Evolutionary conservation across 768 basidiomycete genomes (phyloP), one percentile per base, ranked within the genome.

Genomic region (Naganishia onofrii): DNA sequence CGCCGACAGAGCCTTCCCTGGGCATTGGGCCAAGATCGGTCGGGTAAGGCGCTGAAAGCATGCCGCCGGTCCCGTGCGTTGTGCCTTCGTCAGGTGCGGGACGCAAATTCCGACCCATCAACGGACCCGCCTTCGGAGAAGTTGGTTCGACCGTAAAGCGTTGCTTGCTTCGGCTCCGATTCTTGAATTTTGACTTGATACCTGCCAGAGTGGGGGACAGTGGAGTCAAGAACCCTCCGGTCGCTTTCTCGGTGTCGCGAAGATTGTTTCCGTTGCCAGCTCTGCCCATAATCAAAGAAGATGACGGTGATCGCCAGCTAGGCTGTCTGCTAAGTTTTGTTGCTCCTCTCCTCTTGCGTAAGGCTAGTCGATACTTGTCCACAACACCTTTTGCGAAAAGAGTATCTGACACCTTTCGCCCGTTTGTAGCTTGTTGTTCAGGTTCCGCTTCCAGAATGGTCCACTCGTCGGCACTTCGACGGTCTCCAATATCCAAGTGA

Each of bases 331-430:
- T 28, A 2, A 51, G 6, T 51, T 56, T 15, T 0, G 71, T 56
- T 9, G 71, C 58, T 19, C 66, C 71, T n/a, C 56, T 48, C 34
- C 69, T 48, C 52, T 57, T 70, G 56, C 67, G 42, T 34, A 73
- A 56, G 26, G 66, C 69, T 44, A 73, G 54, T 28, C 60, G 48
- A 57, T 73, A 73, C 26, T 46, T 52, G 58, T 73, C 72, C 3
- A 73, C 72, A 13, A 73, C 72, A 42, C 72, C 69, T n/a, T 66
- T 36, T 3, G 69, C 72, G 21, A 68, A 70, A 26, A 73, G 42
- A 5, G 72, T 67, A 6, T 70, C 51, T 19, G 34, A 32, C 26
- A 17, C 58, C 23, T 23, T 44, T 13, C 71, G 57, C 19, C 71
- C 71, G 26, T 72, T 72, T 17, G 57, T 36, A 13, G 71, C 71